Percentiles rank a stretch among this genome's conserved stretches.
Evolutionary conservation across 352 stramenopile genomes (phyloP).

Genomic region (Aphanomyces cochlioides): DNA sequence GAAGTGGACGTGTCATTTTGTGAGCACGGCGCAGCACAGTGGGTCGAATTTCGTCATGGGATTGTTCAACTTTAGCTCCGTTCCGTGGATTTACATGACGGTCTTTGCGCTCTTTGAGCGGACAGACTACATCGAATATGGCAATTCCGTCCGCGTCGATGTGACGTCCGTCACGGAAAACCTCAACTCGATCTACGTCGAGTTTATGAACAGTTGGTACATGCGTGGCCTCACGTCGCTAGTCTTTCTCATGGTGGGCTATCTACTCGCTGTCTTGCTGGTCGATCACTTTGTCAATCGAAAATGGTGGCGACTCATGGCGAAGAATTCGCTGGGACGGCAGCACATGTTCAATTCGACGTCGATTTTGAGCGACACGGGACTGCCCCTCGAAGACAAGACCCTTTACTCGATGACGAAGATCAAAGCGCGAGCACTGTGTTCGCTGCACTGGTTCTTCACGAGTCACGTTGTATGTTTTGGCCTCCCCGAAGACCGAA

Average conservation of each 20-base stretch:
- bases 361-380: slow-evolving; percentile 21
- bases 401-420: background rate
- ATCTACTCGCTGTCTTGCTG: slow-evolving; percentile 1
- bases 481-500: slow-evolving; percentile 21
- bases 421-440: slow-evolving; percentile 4
- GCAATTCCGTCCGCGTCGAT: slow-evolving; percentile 9
- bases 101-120: background rate
- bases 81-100: slow-evolving; percentile 12
- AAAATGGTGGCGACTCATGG: slow-evolving; percentile 12
- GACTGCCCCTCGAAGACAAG: background rate
- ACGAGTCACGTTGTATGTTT: slow-evolving; percentile 24
- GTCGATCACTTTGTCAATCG: slow-evolving; percentile 18
- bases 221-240: slow-evolving; percentile 3
- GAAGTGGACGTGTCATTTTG: slow-evolving; percentile 6
- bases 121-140: slow-evolving; percentile 22
- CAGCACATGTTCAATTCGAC: slow-evolving; percentile 26
- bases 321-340: slow-evolving; percentile 1
- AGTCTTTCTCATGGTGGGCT: background rate
- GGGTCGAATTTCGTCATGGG: slow-evolving; percentile 23
- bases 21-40: slow-evolving; percentile 4
- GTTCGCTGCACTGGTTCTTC: slow-evolving; percentile 29
- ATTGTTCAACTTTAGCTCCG: slow-evolving; percentile 14
- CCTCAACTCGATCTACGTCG: slow-evolving; percentile 4
- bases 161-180: slow-evolving; percentile 2
- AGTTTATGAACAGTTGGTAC: slow-evolving; percentile 21